Base-by-base conservation (phyloP, 192 early-diverging fungal species). In the Coemansia sp. region DNA sequence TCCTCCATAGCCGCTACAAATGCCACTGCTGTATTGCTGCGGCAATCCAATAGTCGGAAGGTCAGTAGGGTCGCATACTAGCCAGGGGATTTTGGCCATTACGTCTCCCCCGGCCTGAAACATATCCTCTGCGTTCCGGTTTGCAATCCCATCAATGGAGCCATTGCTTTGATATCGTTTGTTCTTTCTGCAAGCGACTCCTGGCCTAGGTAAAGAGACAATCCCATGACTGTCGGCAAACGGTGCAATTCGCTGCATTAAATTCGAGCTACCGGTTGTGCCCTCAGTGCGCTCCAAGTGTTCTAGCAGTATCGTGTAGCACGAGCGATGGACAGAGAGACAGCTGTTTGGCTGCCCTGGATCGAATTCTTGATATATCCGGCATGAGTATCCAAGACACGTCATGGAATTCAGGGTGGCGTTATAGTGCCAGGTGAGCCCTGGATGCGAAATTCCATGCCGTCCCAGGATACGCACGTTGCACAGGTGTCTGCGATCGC, bases 1-100 rank as follows among this genome's bases (percentile, higher is more conserved):
- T 10, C 34, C n/a, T 20, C 57, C 34, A 26, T 7, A n/a, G 33
- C 16, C 18, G n/a, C 34, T 59, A 33, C 35, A 14, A 2, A 38
- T 38, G 35, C 33, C 12, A 6, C n/a, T 35, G 57, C 35, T 12
- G 18, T 59, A 59, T 15, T 38, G 6, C 8, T 35, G 57, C 24
- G 57, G 15, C 8, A 20, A 6, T 34, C 35, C 35, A 7, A 68
- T 44, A 35, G 56, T 10, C 0, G 80, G 80, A 55, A 82, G 36
- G 64, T 82, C 80, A 2, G 75, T 82, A 12, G 80, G 80, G 23
- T 82, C 80, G 51, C 80, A 82, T 67, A 73, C 66, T 10, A 66
- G 56, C 78, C 78, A 81, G 8, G 64, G 45, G 41, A 57, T 36
- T 35, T 18, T 59, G 18, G 34, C 33, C 8, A 0, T 10, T 18